Evolutionary conservation across 2,329 filamentous ascomycete species (phyloP), one percentile per base, ranked within the genome.

Genomic region (Cercospora citrullina): DNA sequence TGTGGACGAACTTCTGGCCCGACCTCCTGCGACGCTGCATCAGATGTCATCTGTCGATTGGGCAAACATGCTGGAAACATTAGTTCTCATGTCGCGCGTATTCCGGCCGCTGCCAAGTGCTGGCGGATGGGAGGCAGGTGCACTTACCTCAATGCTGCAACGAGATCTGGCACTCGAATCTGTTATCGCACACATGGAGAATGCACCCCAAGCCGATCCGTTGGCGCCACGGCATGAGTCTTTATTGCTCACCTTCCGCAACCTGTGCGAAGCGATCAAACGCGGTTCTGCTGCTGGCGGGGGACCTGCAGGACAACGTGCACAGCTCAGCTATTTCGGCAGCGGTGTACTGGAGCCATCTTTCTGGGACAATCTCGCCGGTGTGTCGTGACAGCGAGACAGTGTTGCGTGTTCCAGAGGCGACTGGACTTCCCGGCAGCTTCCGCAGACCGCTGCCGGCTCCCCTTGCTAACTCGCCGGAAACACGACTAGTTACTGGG

Each of bases 101-200:
- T 65, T 72, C 23, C 63, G 65, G 30, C 69, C 72, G 5, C 58
- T 63, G 3, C 66, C 68, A 28, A 61, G 36, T 6, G 42, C 69
- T 16, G 65, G 51, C 5, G 72, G 73, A 2, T 73, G 73, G 73
- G 74, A 75, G 66, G 67, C 70, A n/a, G 73, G 71, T 6, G 74
- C 73, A 4, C 53, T 74, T 10, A 61, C 71, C 3, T 72, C 71
- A 1, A 75, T 74, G 73, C 63, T 75, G 18, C 73, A 74, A 42
- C 68, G 69, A 9, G 73, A 74, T 3, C 31, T 39, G 8, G 60
- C 71, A 4, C 64, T 75, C 10, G 72, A 74, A 58, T 60, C 69
- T 3, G 18, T 75, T 1, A 70, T 66, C 45, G 53, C 65, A 9
- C 71, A 72, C 51, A 71, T 74, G 65, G 68, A 68, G 16, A 58